Evolutionary conservation across 2,329 filamentous ascomycete genomes (phyloP).

Genomic region (Paecilomyces sp.): DNA sequence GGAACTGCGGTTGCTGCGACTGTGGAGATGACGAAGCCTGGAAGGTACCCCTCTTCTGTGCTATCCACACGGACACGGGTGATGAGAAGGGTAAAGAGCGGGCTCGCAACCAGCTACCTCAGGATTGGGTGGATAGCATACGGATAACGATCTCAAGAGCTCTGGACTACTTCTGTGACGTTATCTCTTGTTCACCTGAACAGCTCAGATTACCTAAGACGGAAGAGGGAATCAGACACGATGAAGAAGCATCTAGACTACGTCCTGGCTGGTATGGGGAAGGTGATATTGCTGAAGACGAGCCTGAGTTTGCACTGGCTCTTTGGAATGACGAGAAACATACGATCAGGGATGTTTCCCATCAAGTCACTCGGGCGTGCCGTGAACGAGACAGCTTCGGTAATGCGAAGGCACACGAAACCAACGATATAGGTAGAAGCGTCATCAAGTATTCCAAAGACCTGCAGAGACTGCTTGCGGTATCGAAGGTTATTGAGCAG

Average conservation of each 20-base stretch:
- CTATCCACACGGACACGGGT: slow-evolving; percentile 70
- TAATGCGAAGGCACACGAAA: slow-evolving; percentile 71
- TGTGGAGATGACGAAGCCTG: slow-evolving; percentile 95
- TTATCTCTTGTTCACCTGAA: slow-evolving; percentile 95
- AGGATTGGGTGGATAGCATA: slow-evolving; percentile 69
- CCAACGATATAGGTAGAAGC: slow-evolving; percentile 79
- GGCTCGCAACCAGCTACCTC: slow-evolving; percentile 63
- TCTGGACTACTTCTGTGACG: slow-evolving; percentile 93
- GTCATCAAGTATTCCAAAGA: slow-evolving; percentile 71
- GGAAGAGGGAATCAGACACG: slow-evolving; percentile 67
- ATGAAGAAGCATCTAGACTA: slow-evolving; percentile 74
- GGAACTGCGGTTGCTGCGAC: slow-evolving; percentile 94
- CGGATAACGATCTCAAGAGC: slow-evolving; percentile 77
- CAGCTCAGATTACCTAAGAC: slow-evolving; percentile 84
- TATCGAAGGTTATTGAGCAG: slow-evolving; percentile 82
- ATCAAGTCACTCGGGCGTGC: slow-evolving; percentile 87
- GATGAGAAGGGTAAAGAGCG: slow-evolving; percentile 41
- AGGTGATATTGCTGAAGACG: slow-evolving; percentile 54
- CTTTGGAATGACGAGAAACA: slow-evolving; percentile 99
- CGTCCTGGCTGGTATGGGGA: slow-evolving; percentile 65
- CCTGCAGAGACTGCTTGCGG: slow-evolving; percentile 63
- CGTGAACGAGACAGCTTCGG: slow-evolving; percentile 63
- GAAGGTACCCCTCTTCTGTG: slow-evolving; percentile 74
- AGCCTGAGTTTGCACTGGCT: slow-evolving; percentile 73
- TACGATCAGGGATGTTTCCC: slow-evolving; percentile 80